Base-by-base conservation (phyloP, 164 flowering plant genomes). In the Tinospora cordifolia region DNA sequence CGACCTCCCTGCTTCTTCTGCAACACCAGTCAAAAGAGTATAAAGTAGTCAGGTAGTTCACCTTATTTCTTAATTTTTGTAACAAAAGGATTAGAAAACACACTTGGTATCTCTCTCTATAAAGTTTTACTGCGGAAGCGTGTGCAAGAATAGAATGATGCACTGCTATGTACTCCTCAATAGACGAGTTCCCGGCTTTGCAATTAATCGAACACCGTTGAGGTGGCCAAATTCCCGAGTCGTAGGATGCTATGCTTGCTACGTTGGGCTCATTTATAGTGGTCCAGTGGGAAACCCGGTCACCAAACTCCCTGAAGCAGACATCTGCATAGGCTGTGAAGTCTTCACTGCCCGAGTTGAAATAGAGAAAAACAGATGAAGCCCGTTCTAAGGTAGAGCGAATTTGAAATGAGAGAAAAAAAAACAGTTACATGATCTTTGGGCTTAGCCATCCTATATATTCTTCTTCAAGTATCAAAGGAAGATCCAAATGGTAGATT, bases 401-500 rank as follows among this genome's bases (percentile, higher is more conserved):
- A 51, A 30, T 30, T 30, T 30, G 36, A 30, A 41, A 14, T 2
- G 47, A 44, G 13, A 10, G 10, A 44, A 44, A 44, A 10, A 7
- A 5, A 6, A 11, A 34, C 38, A 51, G 6, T 51, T 75, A 78
- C 80, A 78, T 74, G 60, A 78, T 74, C 44, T 74, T 78, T 25
- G 72, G 80, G 44, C 39, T 67, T 21, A 67, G 40, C 59, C 58
- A 49, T 46, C 69, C 60, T 14, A 0, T 34, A 40, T 78, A 78
- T 34, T 78, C 80, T 17, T 78, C 80, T 71, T 78, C 75, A 59
- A 78, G 75, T 60, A 69, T 36, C 66, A 69, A 75, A 65, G 77
- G 80, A 9, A 73, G 69, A 44, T 77, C 77, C 47, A 67, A 46
- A 68, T 77, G 80, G 62, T 36, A n/a, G 3, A 78, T 19, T 12